phyloP scores from a whole-genome alignment of 2,329 filamentous ascomycete genomes.

The Purpureocillium lavendulum region DNA sequence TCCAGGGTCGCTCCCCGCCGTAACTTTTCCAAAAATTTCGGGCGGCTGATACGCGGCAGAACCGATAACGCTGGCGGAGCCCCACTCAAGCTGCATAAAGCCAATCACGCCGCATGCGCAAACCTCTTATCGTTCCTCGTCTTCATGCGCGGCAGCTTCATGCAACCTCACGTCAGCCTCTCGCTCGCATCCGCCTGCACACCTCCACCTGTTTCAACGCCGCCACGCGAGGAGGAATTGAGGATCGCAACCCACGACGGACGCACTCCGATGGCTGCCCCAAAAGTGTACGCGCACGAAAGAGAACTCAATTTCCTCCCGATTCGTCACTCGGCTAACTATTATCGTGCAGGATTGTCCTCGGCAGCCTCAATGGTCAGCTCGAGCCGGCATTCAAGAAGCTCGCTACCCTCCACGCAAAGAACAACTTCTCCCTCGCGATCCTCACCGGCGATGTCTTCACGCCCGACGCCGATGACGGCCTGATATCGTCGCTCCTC shows the following conservation, averaged over 20 bases:
- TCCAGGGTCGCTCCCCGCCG: slow-evolving; percentile 15
- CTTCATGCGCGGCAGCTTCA: not conserved
- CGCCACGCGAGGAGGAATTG: not conserved
- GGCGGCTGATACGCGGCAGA: slow-evolving; percentile 23
- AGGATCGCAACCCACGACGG: not conserved
- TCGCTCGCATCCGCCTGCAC: slow-evolving; percentile 3
- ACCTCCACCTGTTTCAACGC: not conserved
- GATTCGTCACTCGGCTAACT: too few relatives aligned
- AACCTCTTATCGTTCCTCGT: slow-evolving; percentile 20
- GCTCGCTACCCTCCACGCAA: slow-evolving; percentile 69
- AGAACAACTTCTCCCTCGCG: slow-evolving; percentile 82
- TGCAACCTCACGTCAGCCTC: not conserved
- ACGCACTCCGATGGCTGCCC: slow-evolving; percentile 29
- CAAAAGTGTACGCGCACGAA: slow-evolving; percentile 37
- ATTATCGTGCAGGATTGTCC: slow-evolving; percentile 52
- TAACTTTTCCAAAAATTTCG: slow-evolving; percentile 21
- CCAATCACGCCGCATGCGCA: slow-evolving; percentile 26
- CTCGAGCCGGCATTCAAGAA: slow-evolving; percentile 72
- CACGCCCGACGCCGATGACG: slow-evolving; percentile 47
- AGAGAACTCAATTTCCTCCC: too few relatives aligned
- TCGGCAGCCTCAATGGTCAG: slow-evolving; percentile 76
- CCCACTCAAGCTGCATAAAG: slow-evolving; percentile 4
- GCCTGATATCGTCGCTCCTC: slow-evolving; percentile 55
- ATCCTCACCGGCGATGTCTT: slow-evolving; percentile 83
- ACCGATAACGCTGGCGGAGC: slow-evolving; percentile 22